phyloP scores from a whole-genome alignment of 345 rosid species.

The Mangifera indica region DNA sequence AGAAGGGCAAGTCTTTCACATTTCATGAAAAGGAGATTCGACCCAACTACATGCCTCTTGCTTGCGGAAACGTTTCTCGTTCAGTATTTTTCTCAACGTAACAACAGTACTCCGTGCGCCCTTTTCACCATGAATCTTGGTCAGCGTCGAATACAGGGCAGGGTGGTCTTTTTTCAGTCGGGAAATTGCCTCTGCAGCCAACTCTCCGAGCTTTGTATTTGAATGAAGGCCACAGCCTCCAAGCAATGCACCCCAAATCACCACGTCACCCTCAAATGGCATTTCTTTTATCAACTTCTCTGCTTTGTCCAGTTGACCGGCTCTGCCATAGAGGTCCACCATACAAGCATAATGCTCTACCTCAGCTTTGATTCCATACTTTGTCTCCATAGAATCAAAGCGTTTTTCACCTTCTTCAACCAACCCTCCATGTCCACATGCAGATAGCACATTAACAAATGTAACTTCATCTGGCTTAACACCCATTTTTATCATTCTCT shows the following conservation, averaged over 20 bases:
- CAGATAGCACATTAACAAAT: no score
- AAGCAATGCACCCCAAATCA: constrained; percentile 62
- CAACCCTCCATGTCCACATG: no score
- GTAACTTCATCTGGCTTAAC: no score
- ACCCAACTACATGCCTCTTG: no score
- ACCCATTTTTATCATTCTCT: no score
- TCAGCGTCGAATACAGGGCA: constrained; percentile 34
- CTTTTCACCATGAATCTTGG: constrained; percentile 44
- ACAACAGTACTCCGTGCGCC: constrained; percentile 34
- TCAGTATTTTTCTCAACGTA: constrained; percentile 36
- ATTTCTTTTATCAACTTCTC: constrained; percentile 48
- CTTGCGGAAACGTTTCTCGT: constrained; percentile 22
- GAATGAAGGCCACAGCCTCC: constrained; percentile 58
- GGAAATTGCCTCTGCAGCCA: constrained; percentile 42
- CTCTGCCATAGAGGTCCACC: no score
- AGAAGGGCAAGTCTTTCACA: no score
- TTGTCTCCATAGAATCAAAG: no score
- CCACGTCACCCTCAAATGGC: no score
- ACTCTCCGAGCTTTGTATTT: constrained; percentile 40
- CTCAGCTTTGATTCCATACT: no score
- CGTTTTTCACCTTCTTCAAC: constrained; percentile 40
- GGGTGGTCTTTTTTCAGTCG: constrained; percentile 45
- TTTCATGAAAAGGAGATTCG: no score
- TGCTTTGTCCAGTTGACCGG: constrained; percentile 52
- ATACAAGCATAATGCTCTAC: no score